These are phyloP conservation scores for Agaricus blazei DNA, from an alignment of 768 basidiomycete species.

Conservation along the genomic window DNA sequence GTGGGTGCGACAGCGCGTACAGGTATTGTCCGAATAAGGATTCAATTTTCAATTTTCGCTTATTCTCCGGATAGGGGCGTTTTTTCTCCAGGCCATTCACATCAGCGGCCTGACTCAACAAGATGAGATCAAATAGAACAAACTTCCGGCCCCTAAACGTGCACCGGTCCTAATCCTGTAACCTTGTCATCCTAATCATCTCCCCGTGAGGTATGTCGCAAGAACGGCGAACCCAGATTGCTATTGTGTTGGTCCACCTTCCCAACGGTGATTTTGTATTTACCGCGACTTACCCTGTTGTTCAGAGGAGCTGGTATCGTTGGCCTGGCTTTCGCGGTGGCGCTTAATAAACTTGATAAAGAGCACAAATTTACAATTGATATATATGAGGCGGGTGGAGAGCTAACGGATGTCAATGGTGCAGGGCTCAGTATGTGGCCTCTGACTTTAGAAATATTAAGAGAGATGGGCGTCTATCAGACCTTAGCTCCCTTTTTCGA, in stretches of 20 bases:
- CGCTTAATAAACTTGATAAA: slow-evolving; percentile 20
- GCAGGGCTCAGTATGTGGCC: slow-evolving; percentile 38
- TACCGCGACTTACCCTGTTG: not conserved
- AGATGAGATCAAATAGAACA: too few relatives aligned
- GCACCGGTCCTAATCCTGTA: too few relatives aligned
- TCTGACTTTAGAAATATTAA: slow-evolving; percentile 12
- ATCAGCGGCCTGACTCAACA: too few relatives aligned
- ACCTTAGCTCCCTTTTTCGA: slow-evolving; percentile 11
- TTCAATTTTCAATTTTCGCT: too few relatives aligned
- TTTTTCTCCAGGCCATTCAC: too few relatives aligned
- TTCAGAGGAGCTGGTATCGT: slow-evolving; percentile 38
- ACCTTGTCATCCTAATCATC: too few relatives aligned
- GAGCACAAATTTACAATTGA: slow-evolving; percentile 24
- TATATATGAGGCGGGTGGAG: slow-evolving; percentile 35
- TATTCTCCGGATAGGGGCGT: too few relatives aligned
- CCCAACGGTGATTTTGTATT: not conserved
- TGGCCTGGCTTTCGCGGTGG: slow-evolving; percentile 31
- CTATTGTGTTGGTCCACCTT: not conserved
- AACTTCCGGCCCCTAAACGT: too few relatives aligned
- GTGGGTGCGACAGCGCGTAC: too few relatives aligned
- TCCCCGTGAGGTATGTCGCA: not conserved
- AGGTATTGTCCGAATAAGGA: too few relatives aligned
- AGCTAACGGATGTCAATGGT: slow-evolving; percentile 32
- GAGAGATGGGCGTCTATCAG: slow-evolving; percentile 10
- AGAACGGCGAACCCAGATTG: not conserved